Evolutionary conservation across 306 rosid species (phyloP), one percentile per base, ranked within the genome.

Genomic region (Rosa persica): DNA sequence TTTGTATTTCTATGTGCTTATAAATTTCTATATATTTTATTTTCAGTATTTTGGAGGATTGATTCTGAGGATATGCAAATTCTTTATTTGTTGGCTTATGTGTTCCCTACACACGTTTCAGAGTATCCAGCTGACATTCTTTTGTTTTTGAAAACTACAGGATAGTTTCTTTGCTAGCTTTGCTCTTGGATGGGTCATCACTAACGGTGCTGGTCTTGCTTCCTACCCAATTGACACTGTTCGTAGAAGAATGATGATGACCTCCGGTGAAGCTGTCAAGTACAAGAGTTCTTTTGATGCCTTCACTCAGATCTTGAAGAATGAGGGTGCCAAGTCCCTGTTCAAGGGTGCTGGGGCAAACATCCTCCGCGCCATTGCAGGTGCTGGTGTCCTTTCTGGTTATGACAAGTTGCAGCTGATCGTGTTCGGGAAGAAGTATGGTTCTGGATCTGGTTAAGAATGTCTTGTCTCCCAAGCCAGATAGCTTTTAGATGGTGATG

Each of bases 221-320:
- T 89, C 98, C 57, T 94, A 94, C 90, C 97, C 97, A 17, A 84
- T 92, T 81, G 98, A 94, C 89, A 92, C 98, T 0, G 98, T 94
- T 4, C 88, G 96, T 55, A 92, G 97, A 94, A 92, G 98, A 94
- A 94, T 94, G 94, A 94, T 94, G 98, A 94, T 94, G 98, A 94
- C 98, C 25, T 94, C 98, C 0, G 98, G 98, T 27, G 98, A 94
- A 70, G 98, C 98, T 0, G 97, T 90, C 34, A 92, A 94, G 93
- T 94, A 94, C 91, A 92, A 83, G 87, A 90, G 93, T 70, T 90
- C 98, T 20, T 0, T 86, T 5, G 96, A 93, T 76, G 98, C 97
- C 4, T 93, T 93, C 57, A 0, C 67, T 3, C 97, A 93, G 78
- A 94, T 92, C 79, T 66, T 94, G 72, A 92, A 92, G 91, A 94